Percentiles rank a stretch among this genome's conserved stretches.
phyloP scores from a whole-genome alignment of 805 yeast species.

The Debaryomyces maramus region DNA sequence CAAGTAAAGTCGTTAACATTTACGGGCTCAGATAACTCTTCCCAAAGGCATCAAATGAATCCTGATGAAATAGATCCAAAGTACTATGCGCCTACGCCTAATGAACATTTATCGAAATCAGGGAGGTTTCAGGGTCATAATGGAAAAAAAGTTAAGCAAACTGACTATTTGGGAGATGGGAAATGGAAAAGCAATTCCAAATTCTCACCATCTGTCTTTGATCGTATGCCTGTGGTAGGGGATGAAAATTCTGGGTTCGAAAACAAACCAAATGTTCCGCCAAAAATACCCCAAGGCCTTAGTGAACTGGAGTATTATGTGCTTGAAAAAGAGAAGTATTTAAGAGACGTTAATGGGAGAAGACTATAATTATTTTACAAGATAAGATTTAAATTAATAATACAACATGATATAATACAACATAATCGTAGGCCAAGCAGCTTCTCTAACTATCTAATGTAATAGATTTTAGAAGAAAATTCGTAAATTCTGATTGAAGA shows the following conservation, averaged over 20 bases:
- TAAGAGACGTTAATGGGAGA: slow-evolving; percentile 39
- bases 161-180: slow-evolving; percentile 46
- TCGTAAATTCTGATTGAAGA: background rate
- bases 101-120: slow-evolving; percentile 35
- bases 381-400: background rate
- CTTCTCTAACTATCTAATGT: no score
- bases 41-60: slow-evolving; percentile 17
- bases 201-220: slow-evolving; percentile 39
- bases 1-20: slow-evolving; percentile 32
- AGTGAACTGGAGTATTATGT: slow-evolving; percentile 43
- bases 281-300: slow-evolving; percentile 44
- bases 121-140: slow-evolving; percentile 20
- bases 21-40: slow-evolving; percentile 12
- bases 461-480: no score
- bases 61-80: slow-evolving; percentile 35
- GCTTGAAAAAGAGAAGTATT: slow-evolving; percentile 39
- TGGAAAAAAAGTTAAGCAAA: slow-evolving; percentile 30
- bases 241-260: slow-evolving; percentile 23
- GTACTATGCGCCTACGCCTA: slow-evolving; percentile 50
- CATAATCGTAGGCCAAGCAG: background rate
- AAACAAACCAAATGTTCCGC: slow-evolving; percentile 43
- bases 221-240: slow-evolving; percentile 20
- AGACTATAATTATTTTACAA: slow-evolving; percentile 13
- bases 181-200: slow-evolving; percentile 12
- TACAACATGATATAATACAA: background rate